phyloP scores from a whole-genome alignment of 768 basidiomycete species.

The Phanerochaete sordida region DNA sequence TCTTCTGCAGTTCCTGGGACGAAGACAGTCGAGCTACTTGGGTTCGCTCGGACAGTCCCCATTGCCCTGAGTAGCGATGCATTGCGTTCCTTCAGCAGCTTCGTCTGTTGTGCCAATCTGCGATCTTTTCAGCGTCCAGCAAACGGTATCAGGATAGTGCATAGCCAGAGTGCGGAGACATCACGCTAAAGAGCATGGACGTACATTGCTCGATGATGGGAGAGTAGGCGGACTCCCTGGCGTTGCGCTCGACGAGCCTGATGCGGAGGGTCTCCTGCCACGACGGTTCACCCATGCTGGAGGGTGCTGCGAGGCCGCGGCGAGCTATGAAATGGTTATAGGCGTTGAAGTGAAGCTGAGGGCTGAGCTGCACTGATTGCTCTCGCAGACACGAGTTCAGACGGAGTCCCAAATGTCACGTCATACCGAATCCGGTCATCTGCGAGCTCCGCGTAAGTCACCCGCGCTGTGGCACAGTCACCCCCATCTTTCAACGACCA shows the following conservation, averaged over 20 bases:
- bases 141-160: constrained; percentile 13
- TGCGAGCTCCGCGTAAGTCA: constrained; percentile 13
- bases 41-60: constrained; percentile 60
- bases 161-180: constrained; percentile 5
- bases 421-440: constrained; percentile 2
- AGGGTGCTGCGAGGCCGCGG: neutral
- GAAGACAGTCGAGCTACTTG: constrained; percentile 59
- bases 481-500: constrained; percentile 2
- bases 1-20: constrained; percentile 66
- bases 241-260: constrained; percentile 81
- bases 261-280: constrained; percentile 84
- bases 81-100: constrained; percentile 90
- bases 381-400: constrained; percentile 14
- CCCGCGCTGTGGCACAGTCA: constrained; percentile 6
- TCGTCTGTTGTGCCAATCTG: constrained; percentile 87
- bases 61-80: constrained; percentile 83
- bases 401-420: constrained; percentile 22
- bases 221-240: constrained; percentile 74
- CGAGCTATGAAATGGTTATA: neutral
- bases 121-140: constrained; percentile 58
- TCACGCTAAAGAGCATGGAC: constrained; percentile 24
- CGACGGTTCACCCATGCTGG: constrained; percentile 71
- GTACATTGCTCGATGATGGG: constrained; percentile 91
- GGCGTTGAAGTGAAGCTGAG: constrained; percentile 12
- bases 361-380: constrained; percentile 5